A percentile compares a stretch with the other conserved stretches of the same genome.
phyloP scores from a whole-genome alignment of 2,329 filamentous ascomycete genomes.

The Fusarium ramigenum region DNA sequence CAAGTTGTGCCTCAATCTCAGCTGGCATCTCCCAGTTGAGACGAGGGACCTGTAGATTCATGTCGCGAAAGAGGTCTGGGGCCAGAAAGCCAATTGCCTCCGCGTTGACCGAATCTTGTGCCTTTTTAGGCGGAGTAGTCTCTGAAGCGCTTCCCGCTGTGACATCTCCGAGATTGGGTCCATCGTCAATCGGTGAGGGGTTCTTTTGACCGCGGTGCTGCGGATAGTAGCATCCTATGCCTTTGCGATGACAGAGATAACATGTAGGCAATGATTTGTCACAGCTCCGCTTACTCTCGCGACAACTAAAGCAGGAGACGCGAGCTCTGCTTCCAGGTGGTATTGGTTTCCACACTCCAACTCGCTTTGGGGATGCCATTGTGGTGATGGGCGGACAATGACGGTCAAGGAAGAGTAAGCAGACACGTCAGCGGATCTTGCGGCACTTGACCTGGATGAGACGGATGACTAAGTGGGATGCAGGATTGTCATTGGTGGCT shows the following conservation, averaged over 20 bases:
- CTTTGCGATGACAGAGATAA: not conserved
- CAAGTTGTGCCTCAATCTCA: fast-evolving
- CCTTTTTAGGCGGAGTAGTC: no score
- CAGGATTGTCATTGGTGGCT: fast-evolving
- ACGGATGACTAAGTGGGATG: fast-evolving
- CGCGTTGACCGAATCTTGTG: fast-evolving
- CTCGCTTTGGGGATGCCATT: no score
- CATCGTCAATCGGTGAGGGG: not conserved
- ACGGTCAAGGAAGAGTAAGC: not conserved
- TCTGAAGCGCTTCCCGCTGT: fast-evolving
- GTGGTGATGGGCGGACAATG: no score
- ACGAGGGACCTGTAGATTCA: no score
- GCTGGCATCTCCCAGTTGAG: not conserved
- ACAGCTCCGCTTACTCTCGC: not conserved
- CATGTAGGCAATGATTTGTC: not conserved
- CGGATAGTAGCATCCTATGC: not conserved
- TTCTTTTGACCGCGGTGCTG: not conserved
- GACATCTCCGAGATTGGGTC: no score
- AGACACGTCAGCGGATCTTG: fast-evolving
- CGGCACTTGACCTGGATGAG: not conserved
- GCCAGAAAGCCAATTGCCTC: fast-evolving
- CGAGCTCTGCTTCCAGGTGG: not conserved
- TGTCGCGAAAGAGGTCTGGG: not conserved
- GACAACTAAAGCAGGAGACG: fast-evolving
- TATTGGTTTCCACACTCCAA: no score